Base-by-base conservation (phyloP, 495 filamentous ascomycete species). In the Penicillium cataractarum region DNA sequence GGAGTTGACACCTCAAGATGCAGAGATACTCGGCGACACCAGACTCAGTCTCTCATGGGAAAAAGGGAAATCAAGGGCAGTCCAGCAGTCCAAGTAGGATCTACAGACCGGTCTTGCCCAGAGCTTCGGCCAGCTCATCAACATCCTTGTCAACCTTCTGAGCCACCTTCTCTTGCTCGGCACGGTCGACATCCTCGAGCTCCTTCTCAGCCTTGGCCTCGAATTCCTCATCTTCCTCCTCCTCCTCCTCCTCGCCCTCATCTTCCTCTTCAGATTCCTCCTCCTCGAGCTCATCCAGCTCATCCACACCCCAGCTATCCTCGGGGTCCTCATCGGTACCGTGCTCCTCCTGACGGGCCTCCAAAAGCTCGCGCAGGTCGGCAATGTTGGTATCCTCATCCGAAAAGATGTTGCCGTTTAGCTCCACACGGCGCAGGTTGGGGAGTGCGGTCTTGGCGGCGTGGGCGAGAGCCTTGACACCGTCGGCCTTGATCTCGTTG, bases 401-500 rank as follows among this genome's bases (percentile, higher is more conserved):
- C 8, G 82, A 80, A 66, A 99, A 97, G 68, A 90, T 93, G 80
- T 99, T 99, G 40, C 95, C 95, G 74, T 99, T 98, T 62, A 99
- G 79, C 74, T 99, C 95, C 61, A 97, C 85, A 64, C 92, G 88
- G 75, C 87, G 87, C 62, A 97, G 77, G 26, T 81, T 80, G 0
- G 89, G 90, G n/a, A 97, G 80, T 0, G 74, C 75, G 17, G 81
- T 79, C 71, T 87, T 84, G 15, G 85, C 82, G 1, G 89, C 89
- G 31, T 84, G 78, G 22, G 87, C 81, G 52, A 99, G 78, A 6
- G 82, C 83, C 72, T 89, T 86, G 40, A 97, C 76, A 39, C 89
- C 88, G 59, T 84, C 81, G 0, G 87, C 76, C 49, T 89, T 90
- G 68, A 99, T 93, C 60, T 99, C 95, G 81, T 97, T 97, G 83